Conservation (phyloP, 2,329 filamentous ascomycete species). For the Coniochaeta sp. region DNA sequence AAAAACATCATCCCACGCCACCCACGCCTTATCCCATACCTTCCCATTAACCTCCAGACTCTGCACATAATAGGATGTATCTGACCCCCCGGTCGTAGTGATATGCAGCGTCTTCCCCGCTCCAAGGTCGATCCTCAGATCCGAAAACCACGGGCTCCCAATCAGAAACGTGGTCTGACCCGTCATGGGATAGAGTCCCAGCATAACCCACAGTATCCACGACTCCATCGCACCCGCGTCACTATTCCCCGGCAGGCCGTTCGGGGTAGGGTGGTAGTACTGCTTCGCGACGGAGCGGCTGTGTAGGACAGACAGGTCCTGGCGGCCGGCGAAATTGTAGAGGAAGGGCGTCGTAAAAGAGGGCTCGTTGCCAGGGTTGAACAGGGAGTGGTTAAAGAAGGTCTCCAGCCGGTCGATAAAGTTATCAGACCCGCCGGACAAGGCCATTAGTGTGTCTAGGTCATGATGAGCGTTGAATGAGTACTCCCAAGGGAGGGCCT, state of each 20-base stretch:
- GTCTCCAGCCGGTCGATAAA: constrained; percentile 54
- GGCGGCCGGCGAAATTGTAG: constrained; percentile 59
- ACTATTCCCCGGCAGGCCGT: constrained; percentile 61
- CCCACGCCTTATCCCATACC: constrained; percentile 56
- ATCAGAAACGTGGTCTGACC: constrained; percentile 63
- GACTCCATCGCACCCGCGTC: constrained; percentile 69
- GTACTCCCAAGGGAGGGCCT: constrained; percentile 58
- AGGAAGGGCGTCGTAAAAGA: constrained; percentile 61
- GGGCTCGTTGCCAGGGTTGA: constrained; percentile 63
- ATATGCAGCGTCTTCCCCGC: constrained; percentile 45
- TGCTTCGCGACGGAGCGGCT: constrained; percentile 51
- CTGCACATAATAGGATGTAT: constrained; percentile 54
- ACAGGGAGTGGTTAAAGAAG: constrained; percentile 55
- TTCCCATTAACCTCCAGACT: constrained; percentile 57
- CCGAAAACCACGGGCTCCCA: constrained; percentile 54
- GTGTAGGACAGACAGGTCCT: constrained; percentile 52
- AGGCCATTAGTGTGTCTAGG: constrained; percentile 43
- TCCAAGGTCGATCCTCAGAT: constrained; percentile 52
- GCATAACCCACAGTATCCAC: constrained; percentile 62
- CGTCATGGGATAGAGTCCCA: constrained; percentile 61
- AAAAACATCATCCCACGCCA: constrained; percentile 61
- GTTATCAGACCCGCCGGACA: constrained; percentile 44
- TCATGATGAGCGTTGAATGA: constrained; percentile 65
- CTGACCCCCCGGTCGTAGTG: constrained; percentile 37
- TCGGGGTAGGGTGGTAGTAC: constrained; percentile 47